Evolutionary conservation across 1,139 yeast species (phyloP).

Genomic region (Sugiyamaella pinicola): DNA sequence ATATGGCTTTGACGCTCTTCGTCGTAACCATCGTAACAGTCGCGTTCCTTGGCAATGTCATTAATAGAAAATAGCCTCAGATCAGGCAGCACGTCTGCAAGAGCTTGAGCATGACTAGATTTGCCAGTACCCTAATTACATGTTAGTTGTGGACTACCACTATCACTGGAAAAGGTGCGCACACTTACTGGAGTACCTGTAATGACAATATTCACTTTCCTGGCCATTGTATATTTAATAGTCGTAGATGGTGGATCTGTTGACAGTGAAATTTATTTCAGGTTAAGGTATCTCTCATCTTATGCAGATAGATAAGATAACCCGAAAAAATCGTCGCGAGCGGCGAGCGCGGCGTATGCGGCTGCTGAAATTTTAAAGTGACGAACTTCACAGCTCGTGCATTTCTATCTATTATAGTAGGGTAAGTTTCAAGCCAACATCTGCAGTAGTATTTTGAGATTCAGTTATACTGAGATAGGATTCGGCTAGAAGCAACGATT

Average conservation of each 20-base stretch:
- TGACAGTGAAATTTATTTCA: conserved; percentile 11
- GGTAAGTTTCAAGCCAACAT: conserved; percentile 3
- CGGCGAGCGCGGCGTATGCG: conserved; percentile 3
- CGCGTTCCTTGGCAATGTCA: conserved; percentile 76
- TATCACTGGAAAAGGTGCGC: not conserved
- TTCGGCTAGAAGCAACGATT: not conserved
- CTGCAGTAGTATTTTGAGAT: conserved; percentile 1
- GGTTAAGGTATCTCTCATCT: not conserved
- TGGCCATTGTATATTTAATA: conserved; percentile 10
- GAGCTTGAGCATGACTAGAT: conserved; percentile 73
- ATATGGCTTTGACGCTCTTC: conserved; percentile 81
- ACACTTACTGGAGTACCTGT: conserved; percentile 81
- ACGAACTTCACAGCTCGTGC: not conserved
- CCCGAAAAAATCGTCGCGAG: not conserved
- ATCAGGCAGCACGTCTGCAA: conserved; percentile 55
- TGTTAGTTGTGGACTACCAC: conserved; percentile 1
- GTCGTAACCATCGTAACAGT: conserved; percentile 82
- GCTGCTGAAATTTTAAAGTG: not conserved
- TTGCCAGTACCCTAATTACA: conserved; percentile 80
- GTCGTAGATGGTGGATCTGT: not conserved
- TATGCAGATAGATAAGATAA: conserved; percentile 13
- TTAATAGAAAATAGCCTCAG: conserved; percentile 70
- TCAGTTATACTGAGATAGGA: too few relatives aligned
- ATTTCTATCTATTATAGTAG: not conserved
- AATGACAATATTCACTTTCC: conserved; percentile 63